Evolutionary conservation across 805 yeast genomes (phyloP).

Genomic region (Schizosaccharomyces octosporus): DNA sequence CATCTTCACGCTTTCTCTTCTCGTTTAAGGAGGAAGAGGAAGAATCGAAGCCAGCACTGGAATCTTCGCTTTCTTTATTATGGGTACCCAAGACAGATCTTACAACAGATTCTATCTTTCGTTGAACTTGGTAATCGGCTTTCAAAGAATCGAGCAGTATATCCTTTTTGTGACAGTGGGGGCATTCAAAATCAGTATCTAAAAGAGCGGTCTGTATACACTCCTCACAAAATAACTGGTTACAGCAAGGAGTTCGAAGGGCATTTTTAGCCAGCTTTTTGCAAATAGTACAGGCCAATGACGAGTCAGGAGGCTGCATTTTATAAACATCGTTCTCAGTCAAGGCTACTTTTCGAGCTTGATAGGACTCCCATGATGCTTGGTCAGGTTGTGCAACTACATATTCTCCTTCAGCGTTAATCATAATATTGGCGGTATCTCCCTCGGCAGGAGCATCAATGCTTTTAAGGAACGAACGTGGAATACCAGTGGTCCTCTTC

Average conservation of each 20-base stretch:
- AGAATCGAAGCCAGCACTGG: not conserved
- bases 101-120: not conserved
- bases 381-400: conserved; percentile 90
- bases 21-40: not conserved
- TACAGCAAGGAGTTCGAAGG: conserved; percentile 64
- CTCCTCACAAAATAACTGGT: conserved; percentile 29
- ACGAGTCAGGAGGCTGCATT: conserved; percentile 25
- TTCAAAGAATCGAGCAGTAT: conserved; percentile 32
- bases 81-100: not conserved
- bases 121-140: not conserved
- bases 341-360: conserved; percentile 24
- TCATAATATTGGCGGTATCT: conserved; percentile 27
- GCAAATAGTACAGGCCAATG: conserved; percentile 46
- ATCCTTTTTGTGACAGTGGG: conserved; percentile 55
- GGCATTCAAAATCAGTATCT: conserved; percentile 74
- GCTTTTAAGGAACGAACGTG: conserved; percentile 69
- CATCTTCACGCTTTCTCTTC: not conserved
- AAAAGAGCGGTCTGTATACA: conserved; percentile 42
- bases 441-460: conserved; percentile 57
- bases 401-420: conserved; percentile 84
- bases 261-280: conserved; percentile 44
- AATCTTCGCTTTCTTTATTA: not conserved
- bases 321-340: conserved; percentile 18
- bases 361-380: conserved; percentile 71
- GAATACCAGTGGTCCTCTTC: conserved; percentile 90